Base-by-base conservation (phyloP, 2,329 filamentous ascomycete species). In the Acrodontium crateriforme region DNA sequence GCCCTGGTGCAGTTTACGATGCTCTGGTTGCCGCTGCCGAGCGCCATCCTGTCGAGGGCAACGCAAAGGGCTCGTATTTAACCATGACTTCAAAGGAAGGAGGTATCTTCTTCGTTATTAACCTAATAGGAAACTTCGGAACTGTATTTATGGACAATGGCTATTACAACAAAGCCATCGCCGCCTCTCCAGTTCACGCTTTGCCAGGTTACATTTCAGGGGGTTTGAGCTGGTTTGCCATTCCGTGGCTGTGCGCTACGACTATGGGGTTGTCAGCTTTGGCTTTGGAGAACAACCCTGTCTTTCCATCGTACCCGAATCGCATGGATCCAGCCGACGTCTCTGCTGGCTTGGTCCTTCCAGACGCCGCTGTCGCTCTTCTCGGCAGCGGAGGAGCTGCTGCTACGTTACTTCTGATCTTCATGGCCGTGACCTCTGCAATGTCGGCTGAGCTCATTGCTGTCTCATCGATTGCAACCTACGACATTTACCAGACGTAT, bases 151-250 rank as follows among this genome's bases (percentile, higher is more conserved):
- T 82, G 22, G 82, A 89, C 47, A 85, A 79, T 2, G 80, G 89
- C 3, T 92, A 91, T 60, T 92, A 84, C 58, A 89, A 92, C 65
- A 92, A 92, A 55, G 84, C 83, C 10, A 92, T 93, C 44, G 82
- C 85, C 5, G 83, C 85, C 0, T 78, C 74, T 13, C 83, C 83
- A 1, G 78, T 87, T 0, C 44, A 87, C 21, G 85, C 84, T 0
- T 69, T 94, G 2, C 84, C 84, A 0, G 84, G 84, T 11, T 93
- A 93, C 47, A 76, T 93, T 30, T 69, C 87, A 36, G 84, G 84
- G 4, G 84, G 85, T 13, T 65, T 92, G 1, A 75, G 71, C 27
- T 93, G 84, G 84, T 93, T 93, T 42, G 84, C 84, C 1, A 91
- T 94, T 28, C 85, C 85, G 0, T 92, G 81, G 79, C 65, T 92